Evolutionary conservation across 2,329 filamentous ascomycete genomes (phyloP).

Genomic region (Purpureocillium lavendulum): DNA sequence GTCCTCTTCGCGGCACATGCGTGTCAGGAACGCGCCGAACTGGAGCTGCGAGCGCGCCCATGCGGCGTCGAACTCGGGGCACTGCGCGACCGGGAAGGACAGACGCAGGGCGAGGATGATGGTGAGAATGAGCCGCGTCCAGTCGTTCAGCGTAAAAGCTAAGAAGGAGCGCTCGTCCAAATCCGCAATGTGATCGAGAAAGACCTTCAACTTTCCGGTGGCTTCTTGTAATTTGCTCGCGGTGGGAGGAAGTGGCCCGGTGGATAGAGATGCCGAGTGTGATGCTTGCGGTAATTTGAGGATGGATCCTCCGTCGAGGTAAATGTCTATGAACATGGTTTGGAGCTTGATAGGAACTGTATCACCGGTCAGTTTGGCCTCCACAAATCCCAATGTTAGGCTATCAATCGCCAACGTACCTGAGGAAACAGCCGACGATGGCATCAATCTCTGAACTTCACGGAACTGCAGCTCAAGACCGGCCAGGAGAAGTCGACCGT

Average conservation of each 20-base stretch:
- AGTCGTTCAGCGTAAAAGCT: conserved; percentile 32
- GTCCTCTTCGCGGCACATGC: conserved; percentile 20
- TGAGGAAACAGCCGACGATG: conserved; percentile 19
- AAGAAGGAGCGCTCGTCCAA: conserved; percentile 22
- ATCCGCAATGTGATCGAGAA: conserved; percentile 23
- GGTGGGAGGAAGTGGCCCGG: conserved; percentile 8
- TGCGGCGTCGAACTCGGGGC: conserved; percentile 25
- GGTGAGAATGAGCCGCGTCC: conserved; percentile 29
- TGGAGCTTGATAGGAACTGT: conserved; percentile 20
- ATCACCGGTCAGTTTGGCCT: conserved; percentile 3
- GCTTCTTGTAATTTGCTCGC: conserved; percentile 13
- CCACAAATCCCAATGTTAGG: background rate
- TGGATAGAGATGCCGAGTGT: background rate
- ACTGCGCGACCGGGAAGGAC: conserved; percentile 33
- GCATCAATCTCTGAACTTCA: conserved; percentile 30
- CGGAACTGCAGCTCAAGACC: conserved; percentile 38
- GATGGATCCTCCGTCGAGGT: conserved; percentile 29
- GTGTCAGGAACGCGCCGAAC: conserved; percentile 29
- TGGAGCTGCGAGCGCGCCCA: conserved; percentile 30
- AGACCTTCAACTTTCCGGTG: conserved; percentile 15
- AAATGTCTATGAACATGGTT: conserved; percentile 27
- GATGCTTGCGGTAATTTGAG: conserved; percentile 14
- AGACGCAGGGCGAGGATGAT: conserved; percentile 36
- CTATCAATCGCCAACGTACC: conserved; percentile 5
- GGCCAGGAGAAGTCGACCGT: conserved; percentile 33